Evolutionary conservation across 2,329 filamentous ascomycete species (phyloP), one percentile per base, ranked within the genome.

Genomic region (Penicillium sp.): DNA sequence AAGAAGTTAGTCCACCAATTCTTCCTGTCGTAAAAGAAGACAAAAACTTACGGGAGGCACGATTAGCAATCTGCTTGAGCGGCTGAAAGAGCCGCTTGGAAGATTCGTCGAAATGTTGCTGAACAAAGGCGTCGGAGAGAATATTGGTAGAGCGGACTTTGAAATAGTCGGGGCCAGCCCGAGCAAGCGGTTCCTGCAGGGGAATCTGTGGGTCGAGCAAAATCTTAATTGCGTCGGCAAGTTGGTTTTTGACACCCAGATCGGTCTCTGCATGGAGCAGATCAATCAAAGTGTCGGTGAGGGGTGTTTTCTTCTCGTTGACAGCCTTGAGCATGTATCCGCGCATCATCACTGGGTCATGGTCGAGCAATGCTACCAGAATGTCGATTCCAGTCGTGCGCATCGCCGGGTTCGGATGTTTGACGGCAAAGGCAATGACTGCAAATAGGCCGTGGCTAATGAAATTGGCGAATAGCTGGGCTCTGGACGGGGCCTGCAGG

Each of bases 321-420:
- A 97, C 89, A 67, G 96, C 92, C 64, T 93, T 92, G 76, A 97
- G 94, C 69, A 98, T 93, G 57, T 94, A 96, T 67, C 90, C 88
- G 52, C 95, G 90, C 73, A 99, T 94, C 89, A 97, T 93, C 69
- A 93, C 87, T 2, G 94, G 90, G 70, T 99, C 95, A 73, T 98
- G 93, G 70, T 99, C 95, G 69, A 99, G 95, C 78, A 98, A 88
- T 5, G 93, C 92, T 7, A 97, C 91, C 52, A 99, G 79, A 37
- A 98, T 93, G 68, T 99, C 95, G 2, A 93, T 97, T 11, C 93
- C 95, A 5, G 93, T 96, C 2, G 97, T 92, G 63, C 95, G 86
- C 56, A 97, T 91, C 0, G 89, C 84, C 13, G 95, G 90, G 70
- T 97, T 93, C 48, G 85, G 84, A 71, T 96, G 93, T 62, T 91